Evolutionary conservation across 768 basidiomycete species (phyloP), one percentile per base, ranked within the genome.

Genomic region (Trametes cinnabarina): DNA sequence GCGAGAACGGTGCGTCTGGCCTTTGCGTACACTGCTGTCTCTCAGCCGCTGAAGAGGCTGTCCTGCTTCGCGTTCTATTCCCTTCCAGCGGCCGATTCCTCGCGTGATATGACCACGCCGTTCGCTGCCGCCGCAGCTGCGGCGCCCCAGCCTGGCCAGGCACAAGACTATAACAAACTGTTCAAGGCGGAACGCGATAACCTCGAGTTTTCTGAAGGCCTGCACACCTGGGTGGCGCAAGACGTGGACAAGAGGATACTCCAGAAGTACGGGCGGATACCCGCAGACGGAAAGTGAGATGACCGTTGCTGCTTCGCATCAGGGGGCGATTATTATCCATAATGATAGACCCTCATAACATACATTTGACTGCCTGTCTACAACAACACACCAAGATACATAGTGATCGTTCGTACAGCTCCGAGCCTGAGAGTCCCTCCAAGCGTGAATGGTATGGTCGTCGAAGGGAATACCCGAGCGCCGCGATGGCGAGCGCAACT

Each of bases 141-240:
- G 9, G 71, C 77, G 11, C 77, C 79, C 14, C 65, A 68, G 51
- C 73, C 72, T 25, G 80, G 76, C 7, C 88, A 83, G 46, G 83
- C 85, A 43, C 93, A 94, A 68, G 96, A 98, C 69, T 94, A 82
- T 72, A 80, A 76, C 66, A 98, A 98, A 70, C 71, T 98, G 39
- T 94, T 94, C 80, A 90, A 91, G 64, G 85, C 86, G 6, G 97
- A 99, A 73, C 80, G 79, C 61, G 96, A 98, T 72, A 96, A 97
- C 72, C 82, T 99, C 19, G 90, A 93, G 63, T 88, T 98, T 65
- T 84, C 94, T 0, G 88, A 94, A 67, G 92, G 92, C 30, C 70
- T 90, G 60, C 94, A 96, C 71, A 72, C 73, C 20, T 98, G 93
- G 93, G 81, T 82, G 25, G 92, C 91, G 15, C 79, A 86, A 35